Conservation (phyloP, 139 green algal genomes). For the Eudorina sp. region DNA sequence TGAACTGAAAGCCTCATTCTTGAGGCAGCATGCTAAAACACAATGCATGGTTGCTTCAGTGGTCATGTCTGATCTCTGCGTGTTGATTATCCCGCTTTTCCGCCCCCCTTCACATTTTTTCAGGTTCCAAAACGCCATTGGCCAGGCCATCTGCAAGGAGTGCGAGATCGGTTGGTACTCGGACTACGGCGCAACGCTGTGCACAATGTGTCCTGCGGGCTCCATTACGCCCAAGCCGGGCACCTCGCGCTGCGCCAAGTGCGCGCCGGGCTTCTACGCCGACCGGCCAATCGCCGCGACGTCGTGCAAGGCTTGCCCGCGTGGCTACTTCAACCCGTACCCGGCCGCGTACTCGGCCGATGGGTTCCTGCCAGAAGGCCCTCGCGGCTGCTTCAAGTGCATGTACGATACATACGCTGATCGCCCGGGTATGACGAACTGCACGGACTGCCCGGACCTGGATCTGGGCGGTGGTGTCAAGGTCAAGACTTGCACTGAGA, state of each 20-base stretch:
- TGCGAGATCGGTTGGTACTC: conserved; percentile 23
- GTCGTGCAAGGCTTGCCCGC: conserved; percentile 20
- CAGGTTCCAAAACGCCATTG: conserved; percentile 16
- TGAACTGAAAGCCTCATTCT: background rate
- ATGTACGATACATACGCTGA: background rate
- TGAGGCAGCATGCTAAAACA: background rate
- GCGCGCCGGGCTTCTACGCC: conserved; percentile 32
- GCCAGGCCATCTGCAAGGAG: conserved; percentile 28
- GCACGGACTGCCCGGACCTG: conserved; percentile 11
- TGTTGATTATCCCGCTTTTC: no score
- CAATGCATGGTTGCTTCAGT: background rate
- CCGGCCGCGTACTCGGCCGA: background rate
- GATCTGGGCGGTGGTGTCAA: background rate
- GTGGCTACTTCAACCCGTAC: conserved; percentile 29
- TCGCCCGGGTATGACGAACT: conserved; percentile 11
- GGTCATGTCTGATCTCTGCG: no score
- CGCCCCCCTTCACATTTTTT: no score
- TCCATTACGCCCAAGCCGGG: conserved; percentile 14
- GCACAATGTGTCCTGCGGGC: background rate
- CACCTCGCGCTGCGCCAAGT: background rate
- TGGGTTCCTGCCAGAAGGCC: background rate
- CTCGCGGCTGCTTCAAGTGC: conserved; percentile 47
- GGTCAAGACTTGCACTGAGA: conserved; percentile 22
- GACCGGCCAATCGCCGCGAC: background rate
- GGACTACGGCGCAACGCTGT: background rate